These are phyloP conservation scores for Brassica nigra DNA, from an alignment of 345 rosid species.

Conservation along the genomic window DNA sequence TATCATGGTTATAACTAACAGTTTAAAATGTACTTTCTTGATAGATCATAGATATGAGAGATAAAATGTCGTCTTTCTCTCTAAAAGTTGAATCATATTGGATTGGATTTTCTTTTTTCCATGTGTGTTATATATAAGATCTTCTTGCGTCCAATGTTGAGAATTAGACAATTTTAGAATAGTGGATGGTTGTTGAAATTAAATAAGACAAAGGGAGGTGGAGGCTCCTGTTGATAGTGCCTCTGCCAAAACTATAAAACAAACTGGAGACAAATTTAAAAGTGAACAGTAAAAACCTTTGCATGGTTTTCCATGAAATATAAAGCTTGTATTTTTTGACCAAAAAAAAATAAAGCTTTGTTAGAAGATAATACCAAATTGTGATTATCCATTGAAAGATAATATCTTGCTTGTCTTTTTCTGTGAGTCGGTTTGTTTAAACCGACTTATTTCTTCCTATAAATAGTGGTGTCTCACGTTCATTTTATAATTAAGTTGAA, in stretches of 20 bases:
- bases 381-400: no score
- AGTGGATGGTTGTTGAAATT: constrained; percentile 44
- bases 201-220: constrained; percentile 59
- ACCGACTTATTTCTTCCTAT: no score
- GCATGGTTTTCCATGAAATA: no score
- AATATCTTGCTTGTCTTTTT: no score
- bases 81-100: background rate
- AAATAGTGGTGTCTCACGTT: no score
- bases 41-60: background rate
- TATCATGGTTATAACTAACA: background rate
- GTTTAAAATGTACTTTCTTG: background rate
- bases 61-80: background rate
- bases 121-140: background rate
- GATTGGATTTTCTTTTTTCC: background rate
- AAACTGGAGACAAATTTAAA: constrained; percentile 20
- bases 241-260: constrained; percentile 38
- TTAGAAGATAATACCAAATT: no score
- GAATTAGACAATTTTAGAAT: constrained; percentile 14
- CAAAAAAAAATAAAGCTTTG: no score
- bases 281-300: background rate
- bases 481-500: no score
- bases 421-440: no score
- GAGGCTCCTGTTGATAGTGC: constrained; percentile 66
- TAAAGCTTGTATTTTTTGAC: background rate
- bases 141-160: background rate